Evolutionary conservation across 1,139 yeast species (phyloP).

Genomic region (Pichia kudriavzevii): DNA sequence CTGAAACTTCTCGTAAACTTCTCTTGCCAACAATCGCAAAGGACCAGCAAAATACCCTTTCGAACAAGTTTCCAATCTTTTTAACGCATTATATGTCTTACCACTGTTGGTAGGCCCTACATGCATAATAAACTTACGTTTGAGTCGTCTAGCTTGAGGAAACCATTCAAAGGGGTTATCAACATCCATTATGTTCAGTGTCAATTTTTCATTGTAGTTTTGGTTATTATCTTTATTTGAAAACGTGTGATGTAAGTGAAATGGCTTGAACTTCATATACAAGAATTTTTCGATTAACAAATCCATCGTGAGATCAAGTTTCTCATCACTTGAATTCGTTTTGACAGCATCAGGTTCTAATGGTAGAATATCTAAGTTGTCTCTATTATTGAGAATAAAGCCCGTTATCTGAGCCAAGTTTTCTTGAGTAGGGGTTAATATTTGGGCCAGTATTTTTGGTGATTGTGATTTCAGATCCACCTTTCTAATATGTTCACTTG

Average conservation of each 20-base stretch:
- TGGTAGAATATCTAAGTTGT: conserved; percentile 1
- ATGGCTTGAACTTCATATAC: conserved; percentile 26
- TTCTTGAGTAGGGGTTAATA: conserved; percentile 5
- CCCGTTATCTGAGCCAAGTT: conserved; percentile 6
- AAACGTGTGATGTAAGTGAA: conserved; percentile 21
- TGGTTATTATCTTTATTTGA: conserved; percentile 24
- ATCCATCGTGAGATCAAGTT: conserved; percentile 11
- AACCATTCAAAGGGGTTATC: conserved; percentile 80
- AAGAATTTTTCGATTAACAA: conserved; percentile 22
- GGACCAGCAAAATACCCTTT: conserved; percentile 98
- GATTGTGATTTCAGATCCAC: neutral
- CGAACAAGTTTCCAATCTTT: conserved; percentile 55
- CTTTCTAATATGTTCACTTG: conserved; percentile 7
- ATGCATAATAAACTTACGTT: conserved; percentile 75
- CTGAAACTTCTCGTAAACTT: conserved; percentile 76
- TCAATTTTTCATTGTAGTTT: conserved; percentile 27
- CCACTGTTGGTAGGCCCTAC: conserved; percentile 98
- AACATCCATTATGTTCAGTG: conserved; percentile 39
- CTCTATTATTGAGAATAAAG: conserved; percentile 1
- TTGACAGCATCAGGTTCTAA: no score
- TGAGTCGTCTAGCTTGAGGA: conserved; percentile 77
- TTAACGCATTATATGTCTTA: conserved; percentile 80
- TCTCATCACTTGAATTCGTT: neutral
- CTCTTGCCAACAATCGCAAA: conserved; percentile 79
- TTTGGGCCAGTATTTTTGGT: conserved; percentile 6